A percentile compares a stretch with the other conserved stretches of the same genome.
phyloP scores from a whole-genome alignment of 805 yeast species.

The Monosporozyma siamensis region DNA sequence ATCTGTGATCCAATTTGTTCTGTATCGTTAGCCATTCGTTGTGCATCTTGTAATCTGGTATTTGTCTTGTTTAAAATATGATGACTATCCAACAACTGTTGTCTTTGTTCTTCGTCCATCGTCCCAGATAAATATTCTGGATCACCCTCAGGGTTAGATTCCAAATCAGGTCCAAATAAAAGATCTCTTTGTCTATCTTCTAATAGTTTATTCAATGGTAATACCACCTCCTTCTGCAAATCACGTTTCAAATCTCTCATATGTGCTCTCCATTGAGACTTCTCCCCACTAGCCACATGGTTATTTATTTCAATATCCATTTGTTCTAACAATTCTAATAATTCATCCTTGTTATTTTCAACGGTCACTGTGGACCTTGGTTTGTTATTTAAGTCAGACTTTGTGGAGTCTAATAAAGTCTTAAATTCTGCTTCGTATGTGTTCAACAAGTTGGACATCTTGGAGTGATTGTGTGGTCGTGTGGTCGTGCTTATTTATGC shows the following conservation, averaged over 20 bases:
- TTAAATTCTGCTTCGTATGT: constrained; percentile 34
- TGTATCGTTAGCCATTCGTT: constrained; percentile 84
- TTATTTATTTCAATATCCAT: constrained; percentile 87
- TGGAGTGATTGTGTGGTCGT: neutral
- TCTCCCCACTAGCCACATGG: constrained; percentile 30
- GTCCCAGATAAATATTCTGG: too few relatives aligned
- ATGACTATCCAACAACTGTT: constrained; percentile 66
- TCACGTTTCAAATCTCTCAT: constrained; percentile 57
- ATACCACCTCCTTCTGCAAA: constrained; percentile 38
- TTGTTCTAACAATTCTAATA: constrained; percentile 65
- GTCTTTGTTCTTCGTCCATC: constrained; percentile 59
- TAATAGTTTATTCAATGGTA: constrained; percentile 42
- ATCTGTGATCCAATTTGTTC: constrained; percentile 88
- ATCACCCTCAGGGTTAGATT: neutral
- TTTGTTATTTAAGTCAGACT: constrained; percentile 8
- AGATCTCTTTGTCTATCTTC: constrained; percentile 67
- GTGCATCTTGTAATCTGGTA: constrained; percentile 77
- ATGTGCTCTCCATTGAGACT: constrained; percentile 66
- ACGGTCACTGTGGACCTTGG: constrained; percentile 16
- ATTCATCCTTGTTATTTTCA: constrained; percentile 27
- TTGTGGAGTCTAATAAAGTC: constrained; percentile 24
- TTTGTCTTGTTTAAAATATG: constrained; percentile 74
- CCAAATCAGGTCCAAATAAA: constrained; percentile 47
- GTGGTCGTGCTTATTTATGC: neutral
- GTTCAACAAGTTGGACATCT: constrained; percentile 12